Conservation (phyloP, 2,329 filamentous ascomycete genomes). For the Talaromyces sp. region DNA sequence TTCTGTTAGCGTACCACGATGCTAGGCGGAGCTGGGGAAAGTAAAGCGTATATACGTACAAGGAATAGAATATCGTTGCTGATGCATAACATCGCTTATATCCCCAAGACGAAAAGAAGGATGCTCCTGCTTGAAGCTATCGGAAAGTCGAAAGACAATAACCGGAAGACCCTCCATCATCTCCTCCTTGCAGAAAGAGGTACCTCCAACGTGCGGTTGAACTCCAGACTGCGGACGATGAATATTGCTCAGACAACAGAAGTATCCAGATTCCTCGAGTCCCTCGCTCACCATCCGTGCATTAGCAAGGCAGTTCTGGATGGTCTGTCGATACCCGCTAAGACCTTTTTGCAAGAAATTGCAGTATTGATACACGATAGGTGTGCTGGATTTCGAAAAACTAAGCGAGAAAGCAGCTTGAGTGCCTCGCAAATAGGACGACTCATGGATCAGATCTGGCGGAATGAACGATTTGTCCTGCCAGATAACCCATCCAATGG, state of each 20-base stretch:
- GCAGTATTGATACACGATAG: conserved; percentile 69
- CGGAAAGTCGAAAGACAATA: neutral
- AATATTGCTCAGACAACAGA: conserved; percentile 3
- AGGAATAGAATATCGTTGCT: conserved; percentile 4
- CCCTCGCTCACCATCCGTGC: neutral
- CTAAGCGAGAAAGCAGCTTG: conserved; percentile 60
- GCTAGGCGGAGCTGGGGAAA: no score
- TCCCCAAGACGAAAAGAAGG: neutral
- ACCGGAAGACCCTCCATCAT: neutral
- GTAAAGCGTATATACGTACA: neutral
- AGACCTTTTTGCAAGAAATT: conserved; percentile 69
- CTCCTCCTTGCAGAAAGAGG: neutral
- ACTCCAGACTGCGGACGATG: neutral
- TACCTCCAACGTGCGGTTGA: neutral
- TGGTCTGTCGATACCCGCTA: conserved; percentile 55
- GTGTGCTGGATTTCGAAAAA: conserved; percentile 67
- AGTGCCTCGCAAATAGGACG: conserved; percentile 61
- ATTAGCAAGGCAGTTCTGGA: neutral
- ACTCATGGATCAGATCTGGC: conserved; percentile 65
- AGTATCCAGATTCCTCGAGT: conserved; percentile 1
- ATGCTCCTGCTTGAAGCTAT: neutral
- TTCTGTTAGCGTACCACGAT: neutral
- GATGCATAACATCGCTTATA: conserved; percentile 4
- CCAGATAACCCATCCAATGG: conserved; percentile 70
- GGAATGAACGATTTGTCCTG: conserved; percentile 64